A percentile compares a stretch with the other conserved stretches of the same genome.
These are phyloP conservation scores for Raddia distichophylla DNA, from an alignment of 176 grass and related monocot genomes.

Conservation along the genomic window DNA sequence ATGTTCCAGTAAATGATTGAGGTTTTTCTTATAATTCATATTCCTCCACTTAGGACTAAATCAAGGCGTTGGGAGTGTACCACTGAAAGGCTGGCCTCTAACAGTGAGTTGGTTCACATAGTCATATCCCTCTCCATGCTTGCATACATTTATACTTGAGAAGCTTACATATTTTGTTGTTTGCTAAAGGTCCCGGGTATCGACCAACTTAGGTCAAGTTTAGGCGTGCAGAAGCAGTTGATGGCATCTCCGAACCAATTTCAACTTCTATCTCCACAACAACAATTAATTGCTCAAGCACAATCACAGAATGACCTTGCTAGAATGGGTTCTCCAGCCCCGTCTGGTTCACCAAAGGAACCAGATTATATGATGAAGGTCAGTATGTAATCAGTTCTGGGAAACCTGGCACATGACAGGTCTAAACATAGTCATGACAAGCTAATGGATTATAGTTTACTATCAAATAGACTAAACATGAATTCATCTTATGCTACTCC, in stretches of 20 bases:
- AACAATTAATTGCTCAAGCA: slow-evolving; percentile 76
- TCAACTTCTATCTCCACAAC: slow-evolving; percentile 80
- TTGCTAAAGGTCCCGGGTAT: slow-evolving; percentile 77
- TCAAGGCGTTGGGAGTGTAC: slow-evolving; percentile 87
- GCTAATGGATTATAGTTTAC: not conserved
- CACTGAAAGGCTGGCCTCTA: slow-evolving; percentile 96
- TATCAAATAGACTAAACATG: not conserved
- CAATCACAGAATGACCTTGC: slow-evolving; percentile 75
- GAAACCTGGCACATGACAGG: slow-evolving; percentile 2
- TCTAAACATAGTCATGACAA: slow-evolving; percentile 29
- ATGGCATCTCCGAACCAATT: slow-evolving; percentile 83
- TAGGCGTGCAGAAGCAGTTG: slow-evolving; percentile 82
- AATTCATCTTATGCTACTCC: slow-evolving; percentile 16
- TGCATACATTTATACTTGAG: slow-evolving; percentile 2
- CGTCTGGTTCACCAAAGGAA: slow-evolving; percentile 75
- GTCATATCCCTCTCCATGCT: slow-evolving; percentile 23
- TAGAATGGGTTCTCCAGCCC: slow-evolving; percentile 84
- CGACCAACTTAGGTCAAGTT: slow-evolving; percentile 81
- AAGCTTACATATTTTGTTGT: slow-evolving; percentile 42
- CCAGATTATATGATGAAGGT: slow-evolving; percentile 72
- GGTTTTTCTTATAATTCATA: slow-evolving; percentile 42
- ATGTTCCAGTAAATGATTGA: not conserved
- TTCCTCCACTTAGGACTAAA: slow-evolving; percentile 62
- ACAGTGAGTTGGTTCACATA: slow-evolving; percentile 55
- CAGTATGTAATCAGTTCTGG: slow-evolving; percentile 21